Conservation (phyloP, 1,284 basidiomycete species). For the Marasmius oreades region DNA sequence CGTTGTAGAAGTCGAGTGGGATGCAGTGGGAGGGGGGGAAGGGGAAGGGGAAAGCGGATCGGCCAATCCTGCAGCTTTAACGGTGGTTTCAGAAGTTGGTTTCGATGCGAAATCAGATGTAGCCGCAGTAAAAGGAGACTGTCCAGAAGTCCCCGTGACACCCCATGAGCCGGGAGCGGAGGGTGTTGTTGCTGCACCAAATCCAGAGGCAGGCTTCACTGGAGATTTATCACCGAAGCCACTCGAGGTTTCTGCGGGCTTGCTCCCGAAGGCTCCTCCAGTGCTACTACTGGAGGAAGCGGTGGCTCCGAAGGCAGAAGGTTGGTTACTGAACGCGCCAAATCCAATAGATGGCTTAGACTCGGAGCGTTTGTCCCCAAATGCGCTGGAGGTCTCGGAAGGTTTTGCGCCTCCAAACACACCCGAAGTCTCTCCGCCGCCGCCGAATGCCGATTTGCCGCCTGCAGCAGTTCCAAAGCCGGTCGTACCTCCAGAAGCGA, state of each 20-base stretch:
- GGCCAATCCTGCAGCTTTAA: constrained; percentile 6
- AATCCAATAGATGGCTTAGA: neutral
- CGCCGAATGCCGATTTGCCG: neutral
- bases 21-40: constrained; percentile 5
- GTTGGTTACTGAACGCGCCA: neutral
- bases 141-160: too few relatives aligned
- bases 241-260: neutral
- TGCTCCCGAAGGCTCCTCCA: neutral
- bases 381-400: constrained; percentile 7
- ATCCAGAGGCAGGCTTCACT: neutral
- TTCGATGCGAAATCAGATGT: neutral
- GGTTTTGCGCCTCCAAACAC: neutral
- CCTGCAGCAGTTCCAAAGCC: neutral
- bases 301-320: neutral
- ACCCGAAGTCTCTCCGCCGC: neutral
- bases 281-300: neutral
- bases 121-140: too few relatives aligned
- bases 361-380: constrained; percentile 8
- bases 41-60: constrained; percentile 8
- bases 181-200: too few relatives aligned
- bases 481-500: neutral
- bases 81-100: neutral
- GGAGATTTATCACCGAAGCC: constrained; percentile 12
- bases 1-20: neutral
- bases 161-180: too few relatives aligned